These are phyloP conservation scores for Aquilaria sinensis DNA, from an alignment of 345 rosid genomes.

Conservation along the genomic window DNA sequence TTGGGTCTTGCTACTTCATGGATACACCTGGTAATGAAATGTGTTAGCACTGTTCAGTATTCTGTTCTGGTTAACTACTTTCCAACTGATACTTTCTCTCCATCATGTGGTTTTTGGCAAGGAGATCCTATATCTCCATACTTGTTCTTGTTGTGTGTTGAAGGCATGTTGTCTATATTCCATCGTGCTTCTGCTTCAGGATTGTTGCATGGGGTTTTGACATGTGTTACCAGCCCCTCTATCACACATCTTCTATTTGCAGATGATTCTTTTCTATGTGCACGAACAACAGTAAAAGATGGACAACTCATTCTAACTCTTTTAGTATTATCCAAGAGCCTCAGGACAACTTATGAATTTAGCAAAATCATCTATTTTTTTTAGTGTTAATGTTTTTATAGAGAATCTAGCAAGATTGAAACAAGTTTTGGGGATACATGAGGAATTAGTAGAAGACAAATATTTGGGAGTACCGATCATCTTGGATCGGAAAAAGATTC, in stretches of 20 bases:
- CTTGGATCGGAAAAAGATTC: background rate
- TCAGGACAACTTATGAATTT: background rate
- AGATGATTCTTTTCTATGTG: background rate
- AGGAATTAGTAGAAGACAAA: background rate
- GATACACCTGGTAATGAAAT: background rate
- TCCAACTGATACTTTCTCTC: background rate
- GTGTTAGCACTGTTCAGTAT: background rate
- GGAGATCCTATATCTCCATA: background rate
- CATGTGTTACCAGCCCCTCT: background rate
- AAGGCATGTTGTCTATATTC: background rate
- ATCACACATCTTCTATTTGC: background rate
- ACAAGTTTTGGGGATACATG: background rate
- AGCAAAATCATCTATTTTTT: background rate
- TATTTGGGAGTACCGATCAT: background rate
- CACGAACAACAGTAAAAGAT: too few species aligned
- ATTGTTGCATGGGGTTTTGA: background rate
- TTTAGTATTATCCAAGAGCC: background rate
- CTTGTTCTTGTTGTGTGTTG: too few species aligned
- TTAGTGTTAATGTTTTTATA: background rate
- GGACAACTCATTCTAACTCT: background rate
- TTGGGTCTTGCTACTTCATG: background rate
- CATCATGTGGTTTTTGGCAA: background rate
- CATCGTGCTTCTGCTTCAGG: background rate
- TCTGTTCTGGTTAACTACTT: too few species aligned
- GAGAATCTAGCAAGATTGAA: background rate